These are phyloP conservation scores for Amoeboaphelidium protococcarum DNA, from an alignment of 371 early-diverging fungal species.

Conservation along the genomic window DNA sequence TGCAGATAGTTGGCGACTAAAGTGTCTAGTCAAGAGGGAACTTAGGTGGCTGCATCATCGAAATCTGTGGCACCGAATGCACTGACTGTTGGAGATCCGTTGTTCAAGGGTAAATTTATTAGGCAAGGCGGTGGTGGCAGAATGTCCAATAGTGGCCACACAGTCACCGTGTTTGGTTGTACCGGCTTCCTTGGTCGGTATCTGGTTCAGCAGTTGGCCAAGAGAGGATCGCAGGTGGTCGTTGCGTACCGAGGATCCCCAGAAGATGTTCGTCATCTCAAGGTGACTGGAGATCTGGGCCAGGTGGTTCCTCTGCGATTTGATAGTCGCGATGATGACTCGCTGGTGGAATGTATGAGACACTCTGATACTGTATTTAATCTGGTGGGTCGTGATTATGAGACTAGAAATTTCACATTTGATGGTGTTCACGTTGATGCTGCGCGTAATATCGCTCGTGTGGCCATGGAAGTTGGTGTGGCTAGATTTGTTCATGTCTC, in stretches of 20 bases:
- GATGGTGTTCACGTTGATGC: conserved; percentile 60
- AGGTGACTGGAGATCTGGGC: conserved; percentile 78
- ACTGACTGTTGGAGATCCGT: no score
- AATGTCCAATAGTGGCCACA: conserved; percentile 49
- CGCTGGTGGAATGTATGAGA: conserved; percentile 49
- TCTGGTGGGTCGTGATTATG: conserved; percentile 68
- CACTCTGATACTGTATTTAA: conserved; percentile 87
- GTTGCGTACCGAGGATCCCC: conserved; percentile 69
- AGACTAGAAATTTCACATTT: conserved; percentile 74
- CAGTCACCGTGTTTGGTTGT: conserved; percentile 82
- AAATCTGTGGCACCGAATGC: no score
- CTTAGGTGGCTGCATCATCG: no score
- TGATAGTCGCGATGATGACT: conserved; percentile 57
- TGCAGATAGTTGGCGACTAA: no score
- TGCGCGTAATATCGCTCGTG: conserved; percentile 49
- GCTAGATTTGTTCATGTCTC: conserved; percentile 69
- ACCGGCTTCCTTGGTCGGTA: conserved; percentile 89
- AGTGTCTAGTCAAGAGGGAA: no score
- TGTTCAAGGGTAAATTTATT: conserved; percentile 1
- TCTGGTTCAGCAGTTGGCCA: conserved; percentile 54
- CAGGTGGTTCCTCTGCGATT: conserved; percentile 74
- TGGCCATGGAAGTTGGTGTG: conserved; percentile 53
- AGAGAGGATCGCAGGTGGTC: conserved; percentile 65
- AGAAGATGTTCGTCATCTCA: conserved; percentile 53
- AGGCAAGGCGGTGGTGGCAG: conserved; percentile 23